phyloP scores from a whole-genome alignment of 176 grass and related monocot genomes.

The Urochloa ruziziensis region DNA sequence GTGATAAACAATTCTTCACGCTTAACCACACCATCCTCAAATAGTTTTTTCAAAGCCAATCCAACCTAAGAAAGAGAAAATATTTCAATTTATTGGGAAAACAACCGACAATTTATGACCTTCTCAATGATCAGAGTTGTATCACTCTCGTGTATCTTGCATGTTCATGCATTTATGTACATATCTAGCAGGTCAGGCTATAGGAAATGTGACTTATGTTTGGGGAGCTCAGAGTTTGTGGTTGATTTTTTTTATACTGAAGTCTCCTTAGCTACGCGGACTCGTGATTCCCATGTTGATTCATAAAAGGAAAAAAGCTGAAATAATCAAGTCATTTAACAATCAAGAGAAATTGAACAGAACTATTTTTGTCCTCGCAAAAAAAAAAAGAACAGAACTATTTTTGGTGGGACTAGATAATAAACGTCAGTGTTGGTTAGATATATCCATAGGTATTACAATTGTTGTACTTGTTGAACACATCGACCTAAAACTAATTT shows the following conservation, averaged over 20 bases:
- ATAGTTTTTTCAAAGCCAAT: constrained; percentile 55
- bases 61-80: constrained; percentile 45
- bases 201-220: neutral
- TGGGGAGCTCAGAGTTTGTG: neutral
- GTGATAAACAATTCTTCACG: constrained; percentile 76
- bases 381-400: too few species aligned
- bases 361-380: neutral
- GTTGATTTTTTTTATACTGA: neutral
- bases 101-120: neutral
- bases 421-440: neutral
- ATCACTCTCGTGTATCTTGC: neutral
- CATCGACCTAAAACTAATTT: neutral
- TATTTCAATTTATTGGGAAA: neutral
- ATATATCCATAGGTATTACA: neutral
- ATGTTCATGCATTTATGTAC: neutral
- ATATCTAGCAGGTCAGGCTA: neutral
- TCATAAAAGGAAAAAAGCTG: neutral
- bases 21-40: constrained; percentile 58
- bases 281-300: neutral
- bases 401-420: neutral
- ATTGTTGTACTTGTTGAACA: neutral
- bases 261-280: neutral
- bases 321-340: neutral
- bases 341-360: neutral
- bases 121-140: neutral